A percentile compares a stretch with the other conserved stretches of the same genome.
Evolutionary conservation across 148 eudicot genomes (phyloP).

Genomic region (Chenopodium suecicum): DNA sequence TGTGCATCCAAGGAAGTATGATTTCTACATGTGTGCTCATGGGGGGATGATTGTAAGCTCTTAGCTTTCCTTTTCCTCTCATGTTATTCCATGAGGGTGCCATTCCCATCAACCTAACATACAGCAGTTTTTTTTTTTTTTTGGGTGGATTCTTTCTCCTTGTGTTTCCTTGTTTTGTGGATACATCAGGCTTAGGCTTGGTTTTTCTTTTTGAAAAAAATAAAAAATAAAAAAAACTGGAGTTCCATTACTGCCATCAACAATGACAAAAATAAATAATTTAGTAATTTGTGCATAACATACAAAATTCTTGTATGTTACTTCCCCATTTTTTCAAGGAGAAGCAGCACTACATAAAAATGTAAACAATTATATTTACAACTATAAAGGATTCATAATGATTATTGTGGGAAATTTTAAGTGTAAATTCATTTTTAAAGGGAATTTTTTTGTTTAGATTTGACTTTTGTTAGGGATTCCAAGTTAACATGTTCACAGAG

Average conservation of each 20-base stretch:
- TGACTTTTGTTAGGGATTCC: background rate
- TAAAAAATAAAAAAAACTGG: too few species aligned
- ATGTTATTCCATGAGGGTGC: background rate
- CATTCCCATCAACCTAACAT: background rate
- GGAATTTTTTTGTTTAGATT: background rate
- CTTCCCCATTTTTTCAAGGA: background rate
- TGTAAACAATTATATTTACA: too few species aligned
- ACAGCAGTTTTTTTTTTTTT: background rate
- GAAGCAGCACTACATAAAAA: too few species aligned
- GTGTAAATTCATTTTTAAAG: background rate
- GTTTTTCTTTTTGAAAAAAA: too few species aligned
- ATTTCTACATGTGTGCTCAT: conserved; percentile 93
- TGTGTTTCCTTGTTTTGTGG: background rate
- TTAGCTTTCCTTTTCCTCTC: background rate
- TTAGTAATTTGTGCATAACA: background rate
- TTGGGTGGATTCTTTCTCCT: too few species aligned
- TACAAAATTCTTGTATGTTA: too few species aligned
- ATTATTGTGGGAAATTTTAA: background rate
- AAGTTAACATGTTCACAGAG: background rate
- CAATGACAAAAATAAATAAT: too few species aligned
- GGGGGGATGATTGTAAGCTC: conserved; percentile 78
- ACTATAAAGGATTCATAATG: too few species aligned
- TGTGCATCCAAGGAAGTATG: conserved; percentile 89
- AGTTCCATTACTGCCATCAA: background rate
- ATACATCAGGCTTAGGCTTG: background rate